Base-by-base conservation (phyloP, 139 green algal species). In the Chlorella vulgaris region DNA sequence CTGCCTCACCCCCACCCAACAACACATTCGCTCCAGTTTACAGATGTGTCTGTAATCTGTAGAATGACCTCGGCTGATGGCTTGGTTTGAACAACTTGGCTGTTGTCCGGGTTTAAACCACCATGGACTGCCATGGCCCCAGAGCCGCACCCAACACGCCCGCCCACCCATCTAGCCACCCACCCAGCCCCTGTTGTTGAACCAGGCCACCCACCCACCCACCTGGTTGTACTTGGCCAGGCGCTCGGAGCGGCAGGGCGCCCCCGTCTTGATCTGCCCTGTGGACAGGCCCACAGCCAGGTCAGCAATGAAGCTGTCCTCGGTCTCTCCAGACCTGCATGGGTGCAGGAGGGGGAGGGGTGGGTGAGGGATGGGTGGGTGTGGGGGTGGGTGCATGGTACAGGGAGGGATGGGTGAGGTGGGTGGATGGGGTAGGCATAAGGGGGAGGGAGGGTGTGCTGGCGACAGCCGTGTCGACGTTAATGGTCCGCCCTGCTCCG, bases 241-340 rank as follows among this genome's bases (percentile, higher is more conserved):
- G 58, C 97, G 92, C 93, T 99, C 96, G 28, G 88, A 96, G 31
- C 93, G 89, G 93, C 96, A 99, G 50, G 97, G 97, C 0, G 97
- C 97, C 43, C 97, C 97, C 26, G 97, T 98, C 94, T 99, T 99
- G 93, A 99, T 99, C 89, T 99, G 97, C 26, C 96, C 97, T 31
- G 95, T 98, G 61, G 92, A 78, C 47, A 99, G 93, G 71, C 97
- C 97, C 21, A 99, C 97, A 13, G 95, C 88, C 53, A 99, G 90
- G 89, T 99, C 97, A 50, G 97, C 97, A 75, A 99, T 99, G 93
- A 99, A 99, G 42, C 79, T 91, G 88, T 99, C 97, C 86, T 98
- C 95, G 8, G 96, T 99, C 93, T 99, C 96, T 29, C 95, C 95
- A 50, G 91, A 96, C 18, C 92, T 90, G 77, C 42, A 81, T n/a